Evolutionary conservation across 2,329 filamentous ascomycete species (phyloP).

Genomic region (Penicillium sp.): DNA sequence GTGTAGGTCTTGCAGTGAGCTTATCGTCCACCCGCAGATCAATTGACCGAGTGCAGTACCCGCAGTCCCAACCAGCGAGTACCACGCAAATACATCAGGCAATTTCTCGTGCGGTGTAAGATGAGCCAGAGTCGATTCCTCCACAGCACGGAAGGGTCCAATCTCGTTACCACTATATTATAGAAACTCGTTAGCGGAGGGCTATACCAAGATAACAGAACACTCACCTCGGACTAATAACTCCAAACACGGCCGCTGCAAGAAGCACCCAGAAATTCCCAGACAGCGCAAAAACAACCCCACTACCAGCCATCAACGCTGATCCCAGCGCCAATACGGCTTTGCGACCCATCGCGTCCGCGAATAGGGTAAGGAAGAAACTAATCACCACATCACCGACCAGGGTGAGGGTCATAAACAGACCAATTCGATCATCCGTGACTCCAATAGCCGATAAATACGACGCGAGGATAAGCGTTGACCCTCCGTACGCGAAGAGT

Average conservation of each 20-base stretch:
- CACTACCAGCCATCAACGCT: constrained; percentile 63
- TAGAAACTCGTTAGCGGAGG: not conserved
- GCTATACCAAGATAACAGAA: not conserved
- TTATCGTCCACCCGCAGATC: constrained; percentile 65
- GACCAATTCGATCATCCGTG: constrained; percentile 64
- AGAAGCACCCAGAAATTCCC: constrained; percentile 67
- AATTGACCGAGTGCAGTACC: constrained; percentile 67
- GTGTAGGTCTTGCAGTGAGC: constrained; percentile 52
- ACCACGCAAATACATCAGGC: constrained; percentile 71
- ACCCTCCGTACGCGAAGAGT: constrained; percentile 69
- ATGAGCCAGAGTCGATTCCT: constrained; percentile 69
- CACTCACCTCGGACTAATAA: constrained; percentile 61
- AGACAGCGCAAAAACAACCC: constrained; percentile 59
- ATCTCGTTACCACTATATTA: constrained; percentile 64
- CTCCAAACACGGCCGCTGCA: constrained; percentile 64
- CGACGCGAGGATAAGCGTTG: constrained; percentile 65
- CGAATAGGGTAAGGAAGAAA: constrained; percentile 63
- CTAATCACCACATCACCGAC: constrained; percentile 66
- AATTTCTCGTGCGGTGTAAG: constrained; percentile 62
- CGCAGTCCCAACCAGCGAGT: constrained; percentile 60
- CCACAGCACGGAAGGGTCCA: constrained; percentile 70
- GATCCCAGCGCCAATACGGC: constrained; percentile 61
- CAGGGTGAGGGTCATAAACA: constrained; percentile 70
- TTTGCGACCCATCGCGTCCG: constrained; percentile 64
- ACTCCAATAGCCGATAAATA: constrained; percentile 64